phyloP scores from a whole-genome alignment of 208 protist species.

The Wallacemonas rigidus region DNA sequence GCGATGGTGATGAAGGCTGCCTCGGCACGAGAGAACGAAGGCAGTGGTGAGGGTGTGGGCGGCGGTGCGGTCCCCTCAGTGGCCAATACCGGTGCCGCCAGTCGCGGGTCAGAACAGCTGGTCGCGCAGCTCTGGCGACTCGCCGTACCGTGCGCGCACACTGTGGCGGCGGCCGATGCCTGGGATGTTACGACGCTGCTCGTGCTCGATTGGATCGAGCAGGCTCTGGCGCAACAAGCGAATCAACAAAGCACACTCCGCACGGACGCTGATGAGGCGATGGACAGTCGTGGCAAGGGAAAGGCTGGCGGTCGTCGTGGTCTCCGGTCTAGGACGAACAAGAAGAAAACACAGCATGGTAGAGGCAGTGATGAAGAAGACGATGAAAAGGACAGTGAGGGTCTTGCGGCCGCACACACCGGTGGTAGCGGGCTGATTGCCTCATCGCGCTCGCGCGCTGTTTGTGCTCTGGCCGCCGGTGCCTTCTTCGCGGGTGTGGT shows the following conservation, averaged over 20 bases:
- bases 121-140: conserved; percentile 1
- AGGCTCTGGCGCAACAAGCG: conserved; percentile 6
- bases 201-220: conserved; percentile 28
- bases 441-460: not conserved
- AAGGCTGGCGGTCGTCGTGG: not conserved
- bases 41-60: not conserved
- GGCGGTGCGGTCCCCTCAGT: no score
- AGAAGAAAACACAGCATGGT: not conserved
- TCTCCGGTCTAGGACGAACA: not conserved
- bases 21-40: not conserved
- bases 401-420: not conserved
- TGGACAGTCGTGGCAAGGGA: not conserved
- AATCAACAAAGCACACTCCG: not conserved
- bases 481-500: conserved; percentile 9
- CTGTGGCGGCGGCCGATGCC: conserved; percentile 13
- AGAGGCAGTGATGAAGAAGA: conserved; percentile 7
- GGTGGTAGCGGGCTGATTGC: no score
- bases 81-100: no score
- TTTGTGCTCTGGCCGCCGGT: conserved; percentile 13
- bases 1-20: not conserved
- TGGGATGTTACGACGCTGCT: conserved; percentile 31
- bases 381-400: not conserved
- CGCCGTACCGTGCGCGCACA: conserved; percentile 11
- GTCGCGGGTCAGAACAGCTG: not conserved
- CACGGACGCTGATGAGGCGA: not conserved